Evolutionary conservation across 208 protist species (phyloP).

Genomic region (Crithidia fasciculata): DNA sequence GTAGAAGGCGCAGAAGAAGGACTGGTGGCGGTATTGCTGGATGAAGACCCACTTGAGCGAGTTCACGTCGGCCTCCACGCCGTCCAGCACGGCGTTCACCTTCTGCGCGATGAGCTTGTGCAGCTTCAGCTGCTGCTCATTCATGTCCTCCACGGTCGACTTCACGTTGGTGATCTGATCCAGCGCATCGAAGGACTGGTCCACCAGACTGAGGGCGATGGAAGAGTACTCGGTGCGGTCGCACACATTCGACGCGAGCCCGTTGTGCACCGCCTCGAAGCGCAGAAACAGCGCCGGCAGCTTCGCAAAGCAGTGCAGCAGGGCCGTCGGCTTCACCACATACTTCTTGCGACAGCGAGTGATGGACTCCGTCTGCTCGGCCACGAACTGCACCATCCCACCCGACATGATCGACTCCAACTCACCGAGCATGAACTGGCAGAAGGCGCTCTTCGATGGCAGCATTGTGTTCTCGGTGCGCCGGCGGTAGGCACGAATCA

Average conservation of each 20-base stretch:
- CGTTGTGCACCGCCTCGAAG: slow-evolving; percentile 80
- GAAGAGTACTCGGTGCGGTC: slow-evolving; percentile 80
- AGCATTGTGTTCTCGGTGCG: slow-evolving; percentile 24
- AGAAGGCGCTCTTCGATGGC: slow-evolving; percentile 70
- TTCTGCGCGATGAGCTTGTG: slow-evolving; percentile 40
- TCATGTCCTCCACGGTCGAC: slow-evolving; percentile 31
- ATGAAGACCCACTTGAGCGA: slow-evolving; percentile 79
- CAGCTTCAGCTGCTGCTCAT: slow-evolving; percentile 58
- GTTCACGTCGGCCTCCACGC: slow-evolving; percentile 44
- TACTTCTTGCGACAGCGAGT: slow-evolving; percentile 64
- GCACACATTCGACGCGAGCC: slow-evolving; percentile 53
- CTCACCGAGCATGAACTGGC: slow-evolving; percentile 60
- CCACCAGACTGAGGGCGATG: slow-evolving; percentile 73
- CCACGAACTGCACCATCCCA: slow-evolving; percentile 72
- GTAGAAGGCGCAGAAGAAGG: slow-evolving; percentile 90
- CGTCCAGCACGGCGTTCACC: slow-evolving; percentile 58
- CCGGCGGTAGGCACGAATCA: slow-evolving; percentile 68
- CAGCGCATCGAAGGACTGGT: slow-evolving; percentile 83
- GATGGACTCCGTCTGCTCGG: slow-evolving; percentile 89
- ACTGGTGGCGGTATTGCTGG: slow-evolving; percentile 89
- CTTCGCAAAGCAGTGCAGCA: slow-evolving; percentile 84
- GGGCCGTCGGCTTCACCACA: slow-evolving; percentile 67
- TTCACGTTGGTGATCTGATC: slow-evolving; percentile 77
- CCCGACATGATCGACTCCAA: slow-evolving; percentile 62
- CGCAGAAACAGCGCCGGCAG: slow-evolving; percentile 76